phyloP scores from a whole-genome alignment of 2,329 filamentous ascomycete genomes.

The Colletotrichum simmondsii region DNA sequence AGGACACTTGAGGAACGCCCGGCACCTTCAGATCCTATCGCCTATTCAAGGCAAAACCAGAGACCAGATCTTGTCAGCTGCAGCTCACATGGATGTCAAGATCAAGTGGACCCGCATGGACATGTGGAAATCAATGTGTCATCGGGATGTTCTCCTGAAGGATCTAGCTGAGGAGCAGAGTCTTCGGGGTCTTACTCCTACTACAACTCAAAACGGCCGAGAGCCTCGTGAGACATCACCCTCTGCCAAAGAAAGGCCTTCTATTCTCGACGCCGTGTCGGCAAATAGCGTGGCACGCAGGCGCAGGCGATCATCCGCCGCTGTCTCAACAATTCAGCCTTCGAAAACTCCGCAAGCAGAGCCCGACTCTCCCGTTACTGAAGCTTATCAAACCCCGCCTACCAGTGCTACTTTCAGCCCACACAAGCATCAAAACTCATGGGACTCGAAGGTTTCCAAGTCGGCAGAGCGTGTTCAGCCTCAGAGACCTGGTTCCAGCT shows the following conservation, averaged over 20 bases:
- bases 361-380: slow-evolving; percentile 51
- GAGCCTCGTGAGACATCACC: slow-evolving; percentile 24
- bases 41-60: slow-evolving; percentile 92
- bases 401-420: slow-evolving; percentile 49
- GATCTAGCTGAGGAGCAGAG: slow-evolving; percentile 79
- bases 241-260: slow-evolving; percentile 13
- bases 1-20: slow-evolving; percentile 84
- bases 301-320: slow-evolving; percentile 28
- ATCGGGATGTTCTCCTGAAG: slow-evolving; percentile 85
- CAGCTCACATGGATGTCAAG: slow-evolving; percentile 85
- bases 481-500: slow-evolving; percentile 43
- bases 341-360: slow-evolving; percentile 40
- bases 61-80: slow-evolving; percentile 86
- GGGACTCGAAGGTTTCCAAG: slow-evolving; percentile 48
- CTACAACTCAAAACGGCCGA: slow-evolving; percentile 12
- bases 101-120: slow-evolving; percentile 95
- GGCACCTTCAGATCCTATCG: slow-evolving; percentile 88
- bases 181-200: slow-evolving; percentile 8
- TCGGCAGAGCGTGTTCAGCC: slow-evolving; percentile 40
- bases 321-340: slow-evolving; percentile 23
- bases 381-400: slow-evolving; percentile 62
- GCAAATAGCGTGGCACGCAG: slow-evolving; percentile 16
- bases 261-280: slow-evolving; percentile 20
- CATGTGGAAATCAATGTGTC: slow-evolving; percentile 91
- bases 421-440: slow-evolving; percentile 53